phyloP scores from a whole-genome alignment of 2,329 filamentous ascomycete species.

The Fusarium pseudonygamai region DNA sequence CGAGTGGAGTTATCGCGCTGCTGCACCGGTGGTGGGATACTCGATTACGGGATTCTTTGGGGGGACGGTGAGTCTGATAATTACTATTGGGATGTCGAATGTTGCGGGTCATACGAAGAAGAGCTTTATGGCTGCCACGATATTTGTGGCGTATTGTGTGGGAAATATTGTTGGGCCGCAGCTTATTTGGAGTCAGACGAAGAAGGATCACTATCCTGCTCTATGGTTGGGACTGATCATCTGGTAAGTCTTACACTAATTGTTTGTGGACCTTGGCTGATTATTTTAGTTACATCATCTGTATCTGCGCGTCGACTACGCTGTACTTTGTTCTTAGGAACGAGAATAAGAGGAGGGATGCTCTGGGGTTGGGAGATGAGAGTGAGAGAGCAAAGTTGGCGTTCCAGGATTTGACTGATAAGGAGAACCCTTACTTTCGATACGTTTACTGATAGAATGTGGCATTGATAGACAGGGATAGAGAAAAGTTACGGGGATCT shows the following conservation, averaged over 20 bases:
- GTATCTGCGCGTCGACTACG: slow-evolving; percentile 64
- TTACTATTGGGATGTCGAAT: slow-evolving; percentile 68
- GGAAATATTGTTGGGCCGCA: slow-evolving; percentile 81
- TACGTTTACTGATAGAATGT: slow-evolving; percentile 55
- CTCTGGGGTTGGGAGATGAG: slow-evolving; percentile 61
- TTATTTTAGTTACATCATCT: slow-evolving; percentile 69
- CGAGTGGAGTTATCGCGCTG: slow-evolving; percentile 70
- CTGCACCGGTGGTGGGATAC: slow-evolving; percentile 75
- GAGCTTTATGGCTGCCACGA: slow-evolving; percentile 76
- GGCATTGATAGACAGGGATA: neutral
- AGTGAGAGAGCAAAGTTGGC: slow-evolving; percentile 69
- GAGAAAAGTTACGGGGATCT: neutral
- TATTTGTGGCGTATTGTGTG: slow-evolving; percentile 80
- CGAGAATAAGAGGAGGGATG: slow-evolving; percentile 66
- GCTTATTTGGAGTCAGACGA: slow-evolving; percentile 73
- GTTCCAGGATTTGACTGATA: slow-evolving; percentile 75
- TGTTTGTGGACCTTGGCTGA: neutral
- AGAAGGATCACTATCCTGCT: slow-evolving; percentile 73
- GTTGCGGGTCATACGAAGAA: slow-evolving; percentile 82
- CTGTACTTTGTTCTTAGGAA: slow-evolving; percentile 67
- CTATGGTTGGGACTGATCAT: slow-evolving; percentile 76
- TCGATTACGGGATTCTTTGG: slow-evolving; percentile 79
- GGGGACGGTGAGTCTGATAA: slow-evolving; percentile 69
- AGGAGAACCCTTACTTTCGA: slow-evolving; percentile 72
- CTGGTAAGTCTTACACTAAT: slow-evolving; percentile 51